Base-by-base conservation (phyloP, 2,329 filamentous ascomycete species). In the Cercospora nicotianae region DNA sequence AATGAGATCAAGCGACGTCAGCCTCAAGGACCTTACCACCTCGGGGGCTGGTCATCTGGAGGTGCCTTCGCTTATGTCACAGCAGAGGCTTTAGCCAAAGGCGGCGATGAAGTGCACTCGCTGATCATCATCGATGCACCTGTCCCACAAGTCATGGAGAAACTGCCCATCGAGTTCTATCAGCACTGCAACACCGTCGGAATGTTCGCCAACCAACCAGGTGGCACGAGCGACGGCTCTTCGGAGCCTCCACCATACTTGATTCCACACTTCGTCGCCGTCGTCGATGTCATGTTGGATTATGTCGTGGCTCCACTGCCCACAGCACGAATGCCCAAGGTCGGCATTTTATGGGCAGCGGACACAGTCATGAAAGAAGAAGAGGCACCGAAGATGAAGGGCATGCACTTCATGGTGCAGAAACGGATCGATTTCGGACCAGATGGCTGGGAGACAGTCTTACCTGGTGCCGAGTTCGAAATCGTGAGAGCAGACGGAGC, bases 131-230 rank as follows among this genome's bases (percentile, higher is more conserved):
- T 57, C 53, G 53, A 57, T n/a, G 53, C 53, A 23, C 53, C 53
- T 77, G 81, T 66, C 28, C 63, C 45, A 67, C 64, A 65, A 51
- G 42, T 55, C 5, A 66, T 66, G 64, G 64, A 66, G 45, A 61
- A 88, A 20, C 84, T 91, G 0, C 91, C 91, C 3, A 75, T 79
- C n/a, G 79, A 80, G 33, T 77, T 86, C 16, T 84, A 85, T 74
- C 77, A 81, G 65, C 28, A 64, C 12, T 63, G 61, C 51, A 64
- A 59, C 7, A 26, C 26, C 4, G 39, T 59, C 9, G 60, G 60
- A 2, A 23, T 65, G 13, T 65, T 65, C 13, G 30, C 30, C 33
- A 61, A 42, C 31, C 53, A 57, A 31, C 53, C 53, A 18, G 53
- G 53, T 3, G 28, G 28, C 53, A 28, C 53, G 9, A 31, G 12